Base-by-base conservation (phyloP, 1,139 yeast species). In the Komagataea norvegica region DNA sequence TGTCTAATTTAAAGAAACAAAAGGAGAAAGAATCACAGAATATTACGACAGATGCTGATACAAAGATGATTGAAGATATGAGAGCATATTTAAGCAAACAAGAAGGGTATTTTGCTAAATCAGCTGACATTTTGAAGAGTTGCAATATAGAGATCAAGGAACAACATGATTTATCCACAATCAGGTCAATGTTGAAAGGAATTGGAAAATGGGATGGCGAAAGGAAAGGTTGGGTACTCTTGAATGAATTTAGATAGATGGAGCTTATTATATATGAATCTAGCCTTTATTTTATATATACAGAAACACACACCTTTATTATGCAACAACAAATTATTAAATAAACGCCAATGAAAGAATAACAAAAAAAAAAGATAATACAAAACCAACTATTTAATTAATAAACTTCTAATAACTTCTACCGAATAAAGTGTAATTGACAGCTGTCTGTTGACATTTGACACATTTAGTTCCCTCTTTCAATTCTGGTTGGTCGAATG, bases 401-500 rank as follows among this genome's bases (percentile, higher is more conserved):
- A n/a, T n/a, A n/a, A n/a, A n/a, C n/a, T n/a, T 20, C 27, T 70
- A 91, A 64, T 91, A 91, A 34, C 95, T 85, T 71, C 98, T 83
- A 59, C 98, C 98, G 59, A 91, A 91, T 87, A 91, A 78, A 59
- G 95, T 83, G 72, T 83, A 88, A 59, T 75, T 76, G 47, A 75
- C 62, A 35, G 98, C 98, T 31, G 65, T 64, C 54, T 67, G 70
- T 46, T 74, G 84, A 75, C 97, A 91, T 56, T 68, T 82, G 48
- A 87, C 81, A 79, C 98, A 93, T 66, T 79, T 82, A 52, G 87
- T 86, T 52, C 80, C 89, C 46, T 64, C 69, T 63, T 77, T 76
- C 63, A 89, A 74, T 54, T 68, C 74, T 45, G 96, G 96, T 70
- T 89, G 97, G 33, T 86, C 84, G 58, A 80, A 80, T 49, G 98